phyloP scores from a whole-genome alignment of 31 red algal species.

The Asparagopsis taxiformis region DNA sequence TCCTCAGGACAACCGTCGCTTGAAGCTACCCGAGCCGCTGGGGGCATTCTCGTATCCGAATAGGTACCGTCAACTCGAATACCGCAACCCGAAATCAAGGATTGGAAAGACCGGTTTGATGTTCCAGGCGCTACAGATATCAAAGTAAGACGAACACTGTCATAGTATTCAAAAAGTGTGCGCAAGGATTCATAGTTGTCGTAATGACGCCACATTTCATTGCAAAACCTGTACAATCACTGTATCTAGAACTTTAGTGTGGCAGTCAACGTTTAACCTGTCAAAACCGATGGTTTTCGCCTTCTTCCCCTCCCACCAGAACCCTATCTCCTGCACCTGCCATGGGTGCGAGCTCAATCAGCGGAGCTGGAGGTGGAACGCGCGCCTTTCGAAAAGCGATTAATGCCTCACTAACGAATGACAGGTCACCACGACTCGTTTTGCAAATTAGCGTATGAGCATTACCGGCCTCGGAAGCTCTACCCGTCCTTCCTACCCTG shows the following conservation, averaged over 20 bases:
- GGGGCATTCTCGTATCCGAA: constrained; percentile 66
- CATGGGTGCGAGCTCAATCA: constrained; percentile 3
- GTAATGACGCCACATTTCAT: too few relatives aligned
- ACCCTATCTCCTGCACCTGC: constrained; percentile 1
- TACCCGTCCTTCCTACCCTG: too few relatives aligned
- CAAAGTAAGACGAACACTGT: constrained; percentile 33
- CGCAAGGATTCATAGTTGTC: too few relatives aligned
- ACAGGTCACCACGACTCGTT: constrained; percentile 11
- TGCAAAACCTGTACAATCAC: too few relatives aligned
- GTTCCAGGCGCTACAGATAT: constrained; percentile 58
- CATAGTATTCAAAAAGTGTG: too few relatives aligned
- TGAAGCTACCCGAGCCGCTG: constrained; percentile 82
- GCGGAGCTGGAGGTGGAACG: constrained; percentile 8
- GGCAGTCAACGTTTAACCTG: too few relatives aligned
- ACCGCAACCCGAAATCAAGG: constrained; percentile 67
- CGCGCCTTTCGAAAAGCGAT: constrained; percentile 8
- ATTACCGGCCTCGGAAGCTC: too few relatives aligned
- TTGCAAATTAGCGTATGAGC: too few relatives aligned
- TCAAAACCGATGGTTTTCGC: too few relatives aligned
- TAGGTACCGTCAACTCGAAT: constrained; percentile 82
- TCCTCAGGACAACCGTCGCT: constrained; percentile 58
- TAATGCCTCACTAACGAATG: constrained; percentile 45
- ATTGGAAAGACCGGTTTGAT: constrained; percentile 83
- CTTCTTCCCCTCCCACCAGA: too few relatives aligned
- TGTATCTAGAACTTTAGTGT: too few relatives aligned